phyloP scores from a whole-genome alignment of 2,329 filamentous ascomycete genomes.

The Pseudogymnoascus sp. region DNA sequence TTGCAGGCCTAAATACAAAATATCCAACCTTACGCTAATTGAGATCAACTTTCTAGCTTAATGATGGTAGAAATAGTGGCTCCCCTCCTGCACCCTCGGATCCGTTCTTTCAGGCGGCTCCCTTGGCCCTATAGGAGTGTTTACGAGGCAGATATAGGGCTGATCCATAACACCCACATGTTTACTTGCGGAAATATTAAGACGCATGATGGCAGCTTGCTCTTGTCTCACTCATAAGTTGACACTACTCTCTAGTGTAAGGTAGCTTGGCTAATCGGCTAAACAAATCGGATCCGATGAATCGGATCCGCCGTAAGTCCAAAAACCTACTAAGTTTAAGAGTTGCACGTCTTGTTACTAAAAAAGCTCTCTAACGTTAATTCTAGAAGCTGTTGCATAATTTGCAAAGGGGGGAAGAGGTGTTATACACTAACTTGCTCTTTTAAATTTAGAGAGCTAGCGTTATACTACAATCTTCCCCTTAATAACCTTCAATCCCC shows the following conservation, averaged over 20 bases:
- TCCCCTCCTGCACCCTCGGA: background rate
- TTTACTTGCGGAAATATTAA: background rate
- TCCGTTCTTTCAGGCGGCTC: background rate
- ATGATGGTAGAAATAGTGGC: background rate
- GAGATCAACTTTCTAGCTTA: background rate
- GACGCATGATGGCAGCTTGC: background rate
- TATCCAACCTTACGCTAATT: background rate
- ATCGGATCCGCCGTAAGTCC: background rate
- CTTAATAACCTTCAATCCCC: slow-evolving; percentile 59
- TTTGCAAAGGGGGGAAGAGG: background rate
- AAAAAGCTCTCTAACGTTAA: background rate
- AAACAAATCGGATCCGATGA: background rate
- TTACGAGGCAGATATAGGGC: background rate
- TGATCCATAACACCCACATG: background rate
- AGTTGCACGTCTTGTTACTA: background rate
- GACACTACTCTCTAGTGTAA: background rate
- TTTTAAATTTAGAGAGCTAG: background rate
- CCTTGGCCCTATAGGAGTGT: background rate
- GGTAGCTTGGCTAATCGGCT: background rate
- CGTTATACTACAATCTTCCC: background rate
- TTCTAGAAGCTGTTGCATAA: background rate
- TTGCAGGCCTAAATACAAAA: background rate
- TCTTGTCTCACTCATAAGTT: background rate
- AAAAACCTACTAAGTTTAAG: background rate
- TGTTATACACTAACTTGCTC: background rate